These are phyloP conservation scores for Daedaleopsis sinensis DNA, from an alignment of 768 basidiomycete species.

Conservation along the genomic window DNA sequence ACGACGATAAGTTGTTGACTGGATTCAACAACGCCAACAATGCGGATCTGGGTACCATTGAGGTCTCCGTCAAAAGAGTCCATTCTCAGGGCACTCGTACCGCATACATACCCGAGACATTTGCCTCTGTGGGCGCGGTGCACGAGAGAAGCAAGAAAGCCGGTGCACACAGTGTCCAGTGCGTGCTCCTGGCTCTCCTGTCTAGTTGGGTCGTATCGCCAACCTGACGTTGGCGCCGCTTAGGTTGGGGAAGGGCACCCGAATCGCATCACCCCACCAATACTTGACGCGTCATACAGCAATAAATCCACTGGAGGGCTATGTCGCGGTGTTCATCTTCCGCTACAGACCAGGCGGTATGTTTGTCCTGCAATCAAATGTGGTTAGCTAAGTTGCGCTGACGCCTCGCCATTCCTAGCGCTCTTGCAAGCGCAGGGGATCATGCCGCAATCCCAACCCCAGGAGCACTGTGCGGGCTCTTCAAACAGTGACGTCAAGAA, in stretches of 20 bases:
- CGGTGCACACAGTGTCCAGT: conserved; percentile 18
- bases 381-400: not conserved
- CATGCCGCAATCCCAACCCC: not conserved
- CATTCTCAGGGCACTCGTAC: not conserved
- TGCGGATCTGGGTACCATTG: conserved; percentile 9
- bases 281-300: not conserved
- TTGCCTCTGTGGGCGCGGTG: conserved; percentile 6
- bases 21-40: not conserved
- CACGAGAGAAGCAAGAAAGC: conserved; percentile 25
- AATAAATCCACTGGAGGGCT: conserved; percentile 5
- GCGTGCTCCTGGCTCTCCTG: not conserved
- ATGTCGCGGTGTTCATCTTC: conserved; percentile 16
- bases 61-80: conserved; percentile 3
- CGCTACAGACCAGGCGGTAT: conserved; percentile 18
- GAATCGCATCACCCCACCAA: not conserved
- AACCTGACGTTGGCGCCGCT: not conserved
- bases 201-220: not conserved
- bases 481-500: not conserved
- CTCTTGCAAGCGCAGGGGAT: not conserved
- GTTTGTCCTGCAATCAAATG: not conserved
- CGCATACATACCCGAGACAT: not conserved
- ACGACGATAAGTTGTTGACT: conserved; percentile 8
- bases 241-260: conserved; percentile 10
- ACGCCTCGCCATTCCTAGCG: not conserved
- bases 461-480: not conserved